A percentile compares a stretch with the other conserved stretches of the same genome.
Conservation (phyloP, 1,139 yeast genomes). For the Lizanozyma gosingica region DNA sequence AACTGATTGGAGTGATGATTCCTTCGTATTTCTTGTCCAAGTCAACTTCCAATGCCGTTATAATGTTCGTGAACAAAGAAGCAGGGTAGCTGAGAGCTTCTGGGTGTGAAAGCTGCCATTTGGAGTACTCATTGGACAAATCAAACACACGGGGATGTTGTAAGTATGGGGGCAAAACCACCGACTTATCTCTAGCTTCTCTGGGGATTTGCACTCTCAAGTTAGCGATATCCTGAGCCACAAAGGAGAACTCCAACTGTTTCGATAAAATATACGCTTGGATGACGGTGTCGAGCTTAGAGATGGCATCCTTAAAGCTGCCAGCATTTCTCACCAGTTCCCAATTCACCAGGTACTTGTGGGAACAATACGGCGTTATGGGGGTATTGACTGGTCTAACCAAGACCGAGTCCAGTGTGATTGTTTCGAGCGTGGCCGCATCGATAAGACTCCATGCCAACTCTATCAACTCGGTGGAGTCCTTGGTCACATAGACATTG, state of each 20-base stretch:
- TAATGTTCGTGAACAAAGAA: slow-evolving; percentile 41
- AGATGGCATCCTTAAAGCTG: slow-evolving; percentile 48
- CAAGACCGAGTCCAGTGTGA: slow-evolving; percentile 34
- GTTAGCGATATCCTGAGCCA: slow-evolving; percentile 59
- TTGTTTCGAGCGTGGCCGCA: slow-evolving; percentile 19
- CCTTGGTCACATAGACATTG: slow-evolving; percentile 48
- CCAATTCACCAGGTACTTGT: slow-evolving; percentile 48
- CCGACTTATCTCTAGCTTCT: slow-evolving; percentile 71
- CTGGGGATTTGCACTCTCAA: slow-evolving; percentile 70
- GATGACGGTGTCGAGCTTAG: slow-evolving; percentile 40
- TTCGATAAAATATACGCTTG: slow-evolving; percentile 33
- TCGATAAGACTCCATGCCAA: slow-evolving; percentile 54
- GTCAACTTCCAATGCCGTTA: slow-evolving; percentile 53
- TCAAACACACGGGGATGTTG: slow-evolving; percentile 76
- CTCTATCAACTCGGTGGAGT: slow-evolving; percentile 58
- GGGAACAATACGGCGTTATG: slow-evolving; percentile 53
- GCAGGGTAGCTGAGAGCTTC: slow-evolving; percentile 48
- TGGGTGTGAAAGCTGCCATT: slow-evolving; percentile 63
- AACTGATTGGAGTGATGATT: slow-evolving; percentile 2
- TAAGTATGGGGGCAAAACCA: slow-evolving; percentile 63
- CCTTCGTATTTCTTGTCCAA: slow-evolving; percentile 8
- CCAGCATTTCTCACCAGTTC: slow-evolving; percentile 49
- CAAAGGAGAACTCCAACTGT: slow-evolving; percentile 53
- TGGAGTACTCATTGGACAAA: slow-evolving; percentile 59
- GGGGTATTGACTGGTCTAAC: slow-evolving; percentile 64